A percentile compares a stretch with the other conserved stretches of the same genome.
phyloP scores from a whole-genome alignment of 352 stramenopile genomes.

The Paralagenidium karlingii region DNA sequence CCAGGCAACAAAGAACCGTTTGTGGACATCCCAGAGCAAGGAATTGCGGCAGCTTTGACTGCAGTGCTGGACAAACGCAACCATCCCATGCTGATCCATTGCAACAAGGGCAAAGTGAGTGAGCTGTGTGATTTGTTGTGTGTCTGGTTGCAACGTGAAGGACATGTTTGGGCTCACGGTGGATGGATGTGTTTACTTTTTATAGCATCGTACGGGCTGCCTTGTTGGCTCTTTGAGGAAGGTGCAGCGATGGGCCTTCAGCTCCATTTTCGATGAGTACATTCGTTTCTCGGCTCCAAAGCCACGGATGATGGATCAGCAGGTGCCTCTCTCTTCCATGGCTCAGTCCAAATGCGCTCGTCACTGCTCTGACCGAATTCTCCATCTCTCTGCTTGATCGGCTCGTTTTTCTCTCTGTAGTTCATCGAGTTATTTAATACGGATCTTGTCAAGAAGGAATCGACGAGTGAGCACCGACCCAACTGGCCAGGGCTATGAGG shows the following conservation, averaged over 20 bases:
- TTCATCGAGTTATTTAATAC: conserved; percentile 82
- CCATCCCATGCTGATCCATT: conserved; percentile 81
- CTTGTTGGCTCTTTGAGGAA: conserved; percentile 69
- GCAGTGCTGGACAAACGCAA: conserved; percentile 75
- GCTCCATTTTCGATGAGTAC: conserved; percentile 79
- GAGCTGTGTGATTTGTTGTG: neutral
- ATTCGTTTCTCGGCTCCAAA: conserved; percentile 78
- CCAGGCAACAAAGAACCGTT: conserved; percentile 83
- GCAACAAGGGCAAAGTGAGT: conserved; percentile 75
- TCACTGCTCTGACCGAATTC: conserved; percentile 1
- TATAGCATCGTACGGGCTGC: conserved; percentile 65
- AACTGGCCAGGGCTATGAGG: conserved; percentile 55
- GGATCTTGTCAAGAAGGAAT: conserved; percentile 43
- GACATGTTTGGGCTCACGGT: neutral
- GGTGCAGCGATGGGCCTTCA: conserved; percentile 72
- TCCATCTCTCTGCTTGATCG: neutral
- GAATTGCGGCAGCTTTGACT: conserved; percentile 58
- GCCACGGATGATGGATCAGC: conserved; percentile 80
- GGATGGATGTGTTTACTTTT: neutral
- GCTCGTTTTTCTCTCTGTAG: conserved; percentile 10
- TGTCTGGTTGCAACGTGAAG: neutral
- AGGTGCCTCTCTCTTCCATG: conserved; percentile 15
- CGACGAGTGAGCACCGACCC: conserved; percentile 31
- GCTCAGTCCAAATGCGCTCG: neutral
- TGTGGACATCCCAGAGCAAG: conserved; percentile 74